A percentile compares a stretch with the other conserved stretches of the same genome.
Conservation (phyloP, 2,329 filamentous ascomycete genomes). For the Arthrobotrys pseudoclavata region DNA sequence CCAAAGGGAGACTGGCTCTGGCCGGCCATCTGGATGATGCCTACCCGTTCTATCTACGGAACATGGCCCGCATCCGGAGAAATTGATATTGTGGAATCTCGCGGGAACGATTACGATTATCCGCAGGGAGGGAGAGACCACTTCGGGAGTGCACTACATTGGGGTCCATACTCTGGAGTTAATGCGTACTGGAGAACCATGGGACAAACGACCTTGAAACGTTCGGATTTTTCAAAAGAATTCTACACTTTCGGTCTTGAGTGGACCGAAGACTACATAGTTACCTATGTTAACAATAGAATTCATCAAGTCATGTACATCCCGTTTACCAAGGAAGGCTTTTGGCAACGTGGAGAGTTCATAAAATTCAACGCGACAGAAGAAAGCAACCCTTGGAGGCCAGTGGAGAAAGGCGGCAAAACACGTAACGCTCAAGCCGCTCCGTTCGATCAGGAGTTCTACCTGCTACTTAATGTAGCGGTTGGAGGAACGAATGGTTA, state of each 20-base stretch:
- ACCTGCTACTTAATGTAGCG: conserved; percentile 70
- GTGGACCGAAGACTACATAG: conserved; percentile 62
- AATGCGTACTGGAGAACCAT: conserved; percentile 66
- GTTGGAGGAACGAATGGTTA: conserved; percentile 69
- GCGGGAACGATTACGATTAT: conserved; percentile 68
- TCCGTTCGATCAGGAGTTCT: conserved; percentile 71
- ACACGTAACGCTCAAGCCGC: conserved; percentile 67
- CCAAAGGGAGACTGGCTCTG: conserved; percentile 72
- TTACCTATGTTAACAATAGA: conserved; percentile 46
- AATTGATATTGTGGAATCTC: conserved; percentile 71
- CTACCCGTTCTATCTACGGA: conserved; percentile 69
- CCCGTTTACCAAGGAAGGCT: conserved; percentile 59
- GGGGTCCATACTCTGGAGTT: conserved; percentile 66
- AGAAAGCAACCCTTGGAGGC: conserved; percentile 68
- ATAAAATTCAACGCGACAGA: conserved; percentile 67
- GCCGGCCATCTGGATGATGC: conserved; percentile 71
- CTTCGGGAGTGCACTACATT: conserved; percentile 68
- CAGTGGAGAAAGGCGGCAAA: conserved; percentile 26
- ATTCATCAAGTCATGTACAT: conserved; percentile 60
- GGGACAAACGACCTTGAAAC: conserved; percentile 64
- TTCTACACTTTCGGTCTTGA: conserved; percentile 70
- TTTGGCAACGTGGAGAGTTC: conserved; percentile 69
- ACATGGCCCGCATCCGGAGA: conserved; percentile 71
- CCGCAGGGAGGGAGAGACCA: conserved; percentile 66
- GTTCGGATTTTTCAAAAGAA: conserved; percentile 66